Evolutionary conservation across 2,329 filamentous ascomycete genomes (phyloP).

Genomic region (Cephalotrichum gorgonifer): DNA sequence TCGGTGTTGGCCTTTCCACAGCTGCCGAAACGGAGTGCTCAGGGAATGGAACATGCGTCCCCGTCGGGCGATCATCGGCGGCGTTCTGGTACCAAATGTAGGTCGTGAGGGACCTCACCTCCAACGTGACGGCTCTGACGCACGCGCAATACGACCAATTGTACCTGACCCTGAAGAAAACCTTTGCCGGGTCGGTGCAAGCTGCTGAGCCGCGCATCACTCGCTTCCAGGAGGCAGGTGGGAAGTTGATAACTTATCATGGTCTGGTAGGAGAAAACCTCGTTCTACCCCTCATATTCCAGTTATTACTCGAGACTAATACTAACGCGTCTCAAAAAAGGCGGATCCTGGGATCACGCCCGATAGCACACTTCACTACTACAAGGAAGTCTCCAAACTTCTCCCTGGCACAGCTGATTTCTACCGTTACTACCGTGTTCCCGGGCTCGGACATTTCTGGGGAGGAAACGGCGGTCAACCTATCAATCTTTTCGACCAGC

Average conservation of each 20-base stretch:
- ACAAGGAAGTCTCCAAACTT: background rate
- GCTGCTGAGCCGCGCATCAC: conserved; percentile 18
- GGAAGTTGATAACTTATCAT: conserved; percentile 30
- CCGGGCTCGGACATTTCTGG: background rate
- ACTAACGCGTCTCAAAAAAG: background rate
- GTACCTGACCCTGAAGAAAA: background rate
- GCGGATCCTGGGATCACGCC: conserved; percentile 2
- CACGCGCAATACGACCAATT: conserved; percentile 1
- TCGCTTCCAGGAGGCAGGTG: conserved; percentile 19
- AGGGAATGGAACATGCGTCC: background rate
- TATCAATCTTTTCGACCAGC: conserved; percentile 5
- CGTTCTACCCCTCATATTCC: background rate
- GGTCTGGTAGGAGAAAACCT: conserved; percentile 16
- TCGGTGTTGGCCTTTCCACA: background rate
- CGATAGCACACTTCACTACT: background rate
- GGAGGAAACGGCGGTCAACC: conserved; percentile 8
- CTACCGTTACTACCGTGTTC: background rate
- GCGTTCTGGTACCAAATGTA: conserved; percentile 6
- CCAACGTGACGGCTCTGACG: conserved; percentile 4
- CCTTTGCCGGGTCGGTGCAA: conserved; percentile 7
- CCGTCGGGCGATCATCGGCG: background rate
- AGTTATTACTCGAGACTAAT: background rate
- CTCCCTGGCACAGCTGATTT: background rate
- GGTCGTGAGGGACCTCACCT: conserved; percentile 9
- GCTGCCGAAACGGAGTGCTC: background rate